These are phyloP conservation scores for Platanus orientalis DNA, from an alignment of 164 flowering plant genomes.

Conservation along the genomic window DNA sequence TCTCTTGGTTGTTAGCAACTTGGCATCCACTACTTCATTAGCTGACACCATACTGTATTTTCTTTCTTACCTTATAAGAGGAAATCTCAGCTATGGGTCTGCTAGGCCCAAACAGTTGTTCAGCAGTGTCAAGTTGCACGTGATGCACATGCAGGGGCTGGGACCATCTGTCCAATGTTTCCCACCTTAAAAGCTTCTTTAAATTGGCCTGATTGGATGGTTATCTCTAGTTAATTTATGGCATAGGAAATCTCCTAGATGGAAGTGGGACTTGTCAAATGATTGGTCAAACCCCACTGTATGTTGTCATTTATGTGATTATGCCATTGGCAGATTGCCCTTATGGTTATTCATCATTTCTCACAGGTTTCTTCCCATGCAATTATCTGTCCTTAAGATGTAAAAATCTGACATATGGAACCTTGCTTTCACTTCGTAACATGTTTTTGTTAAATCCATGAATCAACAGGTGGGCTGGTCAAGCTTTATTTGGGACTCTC, in stretches of 20 bases:
- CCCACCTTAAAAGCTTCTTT: no score
- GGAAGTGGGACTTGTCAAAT: background rate
- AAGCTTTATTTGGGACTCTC: constrained; percentile 76
- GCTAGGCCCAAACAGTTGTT: no score
- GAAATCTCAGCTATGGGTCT: background rate
- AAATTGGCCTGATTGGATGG: no score
- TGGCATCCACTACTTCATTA: background rate
- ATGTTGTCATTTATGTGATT: no score
- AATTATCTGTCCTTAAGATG: background rate
- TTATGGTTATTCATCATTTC: background rate
- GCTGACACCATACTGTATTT: background rate
- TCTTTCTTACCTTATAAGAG: background rate
- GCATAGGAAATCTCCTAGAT: background rate
- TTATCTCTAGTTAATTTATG: no score
- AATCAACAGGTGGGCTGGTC: constrained; percentile 80
- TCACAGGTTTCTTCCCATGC: background rate
- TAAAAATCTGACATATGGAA: background rate
- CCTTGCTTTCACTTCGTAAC: background rate
- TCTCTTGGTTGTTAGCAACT: background rate
- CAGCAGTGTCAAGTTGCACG: no score
- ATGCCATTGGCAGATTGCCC: background rate
- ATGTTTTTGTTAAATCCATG: background rate
- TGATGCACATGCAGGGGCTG: background rate
- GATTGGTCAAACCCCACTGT: background rate
- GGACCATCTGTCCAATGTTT: no score